Evolutionary conservation across 768 basidiomycete genomes (phyloP).

Genomic region (Exidia glandulosa): DNA sequence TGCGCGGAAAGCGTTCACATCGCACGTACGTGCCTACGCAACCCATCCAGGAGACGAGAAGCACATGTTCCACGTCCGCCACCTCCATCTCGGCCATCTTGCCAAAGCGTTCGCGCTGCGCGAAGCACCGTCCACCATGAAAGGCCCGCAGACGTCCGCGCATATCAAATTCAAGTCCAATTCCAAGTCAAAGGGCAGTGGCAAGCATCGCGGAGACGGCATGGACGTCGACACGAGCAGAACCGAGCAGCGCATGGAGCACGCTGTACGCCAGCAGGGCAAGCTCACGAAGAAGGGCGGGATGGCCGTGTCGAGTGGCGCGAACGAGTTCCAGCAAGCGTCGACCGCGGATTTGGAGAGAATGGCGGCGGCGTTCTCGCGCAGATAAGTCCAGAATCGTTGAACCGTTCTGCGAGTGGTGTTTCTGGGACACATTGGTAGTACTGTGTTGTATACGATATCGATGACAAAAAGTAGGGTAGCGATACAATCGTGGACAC

Average conservation of each 20-base stretch:
- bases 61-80: constrained; percentile 89
- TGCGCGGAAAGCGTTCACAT: constrained; percentile 79
- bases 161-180: constrained; percentile 3
- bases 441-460: no score
- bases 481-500: no score
- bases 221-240: constrained; percentile 13
- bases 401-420: no score
- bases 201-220: constrained; percentile 6
- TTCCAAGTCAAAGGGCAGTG: constrained; percentile 8
- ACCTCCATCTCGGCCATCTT: constrained; percentile 88
- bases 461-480: no score
- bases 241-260: constrained; percentile 74
- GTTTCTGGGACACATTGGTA: no score
- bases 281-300: constrained; percentile 72
- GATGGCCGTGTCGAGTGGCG: constrained; percentile 50
- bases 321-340: constrained; percentile 63
- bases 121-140: constrained; percentile 54
- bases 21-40: constrained; percentile 92
- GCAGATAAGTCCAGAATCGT: no score
- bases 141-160: constrained; percentile 7
- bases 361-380: not conserved
- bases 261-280: constrained; percentile 74
- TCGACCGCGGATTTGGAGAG: constrained; percentile 9
- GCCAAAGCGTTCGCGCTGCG: constrained; percentile 88
- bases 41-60: constrained; percentile 95